Percentiles rank a stretch among this genome's conserved stretches.
These are phyloP conservation scores for Pythium brachiatum DNA, from an alignment of 352 stramenopile genomes.

Conservation along the genomic window DNA sequence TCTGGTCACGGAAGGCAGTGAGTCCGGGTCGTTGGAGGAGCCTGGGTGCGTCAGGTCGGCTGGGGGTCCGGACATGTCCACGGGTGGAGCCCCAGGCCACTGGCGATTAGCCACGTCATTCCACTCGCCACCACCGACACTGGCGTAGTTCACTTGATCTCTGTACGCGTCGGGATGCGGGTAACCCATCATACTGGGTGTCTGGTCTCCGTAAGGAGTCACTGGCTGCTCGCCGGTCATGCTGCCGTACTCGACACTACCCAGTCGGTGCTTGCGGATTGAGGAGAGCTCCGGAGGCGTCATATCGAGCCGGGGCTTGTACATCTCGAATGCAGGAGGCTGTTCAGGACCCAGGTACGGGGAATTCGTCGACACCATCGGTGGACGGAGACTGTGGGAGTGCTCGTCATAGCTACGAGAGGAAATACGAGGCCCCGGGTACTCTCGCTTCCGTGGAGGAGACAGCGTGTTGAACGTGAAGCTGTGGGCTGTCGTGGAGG, in stretches of 20 bases:
- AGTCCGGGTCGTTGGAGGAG: conserved; percentile 32
- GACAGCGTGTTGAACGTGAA: conserved; percentile 43
- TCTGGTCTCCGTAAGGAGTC: conserved; percentile 20
- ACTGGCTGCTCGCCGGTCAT: neutral
- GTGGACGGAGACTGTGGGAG: conserved; percentile 2
- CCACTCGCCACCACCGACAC: conserved; percentile 8
- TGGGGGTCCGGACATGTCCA: conserved; percentile 7
- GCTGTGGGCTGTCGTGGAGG: conserved; percentile 33
- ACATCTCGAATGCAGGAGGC: conserved; percentile 9
- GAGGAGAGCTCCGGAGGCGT: conserved; percentile 2
- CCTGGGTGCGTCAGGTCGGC: conserved; percentile 11
- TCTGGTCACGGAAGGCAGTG: conserved; percentile 64
- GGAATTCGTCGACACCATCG: neutral
- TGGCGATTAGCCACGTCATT: conserved; percentile 16
- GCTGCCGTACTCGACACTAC: conserved; percentile 4
- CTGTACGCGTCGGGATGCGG: conserved; percentile 12
- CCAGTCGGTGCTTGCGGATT: conserved; percentile 16
- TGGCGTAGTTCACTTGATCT: conserved; percentile 13
- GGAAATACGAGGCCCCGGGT: neutral
- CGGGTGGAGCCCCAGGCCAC: conserved; percentile 2
- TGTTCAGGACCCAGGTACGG: neutral
- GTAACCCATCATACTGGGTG: conserved; percentile 22
- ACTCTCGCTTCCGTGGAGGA: conserved; percentile 36
- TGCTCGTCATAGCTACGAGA: conserved; percentile 17
- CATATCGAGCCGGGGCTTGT: conserved; percentile 21